Base-by-base conservation (phyloP, 106 monocot species). In the Allium cepa region DNA sequence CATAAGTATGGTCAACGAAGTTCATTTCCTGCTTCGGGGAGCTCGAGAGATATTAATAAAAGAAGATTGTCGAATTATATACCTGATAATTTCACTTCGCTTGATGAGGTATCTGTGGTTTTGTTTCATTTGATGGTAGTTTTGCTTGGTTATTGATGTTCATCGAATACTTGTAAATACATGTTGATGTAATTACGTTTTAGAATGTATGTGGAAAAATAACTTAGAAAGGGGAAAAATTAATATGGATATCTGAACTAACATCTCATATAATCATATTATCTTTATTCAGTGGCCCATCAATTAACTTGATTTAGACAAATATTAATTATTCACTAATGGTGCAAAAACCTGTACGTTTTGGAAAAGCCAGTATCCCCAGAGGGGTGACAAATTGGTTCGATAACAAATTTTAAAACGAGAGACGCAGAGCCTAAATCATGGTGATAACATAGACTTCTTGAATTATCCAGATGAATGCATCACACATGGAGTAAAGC, bases 21-120 rank as follows among this genome's bases (percentile, higher is more conserved):
- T 51, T 61, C 50, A 26, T 71, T 9, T 57, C 74, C 74, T 59
- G 59, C 63, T 51, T 36, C 36, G 3, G 55, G 63, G n/a, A 77
- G 50, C 70, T 69, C 68, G 59, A 75, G 71, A 69, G 69, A 62
- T 13, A n/a, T 36, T 46, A 75, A 46, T 11, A 47, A 66, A 12
- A 61, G 18, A n/a, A 50, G 60, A 5, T 69, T 61, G 7, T 66
- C 79, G 4, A 62, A 59, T n/a, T 83, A 63, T 64, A 86, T 86
- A 73, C 79, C 82, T 51, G 86, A 86, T 69, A 86, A 79, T 73
- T 86, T 82, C 64, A 79, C 53, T 58, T 79, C 86, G 3, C 79
- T 86, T 16, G 82, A 86, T 45, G 70, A 86, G 86, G 86, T 86
- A 49, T 45, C 16, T 48, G 12, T 16, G 11, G 7, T 58, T 11